phyloP scores from a whole-genome alignment of 306 rosid genomes.

The Boehmeria nivea region DNA sequence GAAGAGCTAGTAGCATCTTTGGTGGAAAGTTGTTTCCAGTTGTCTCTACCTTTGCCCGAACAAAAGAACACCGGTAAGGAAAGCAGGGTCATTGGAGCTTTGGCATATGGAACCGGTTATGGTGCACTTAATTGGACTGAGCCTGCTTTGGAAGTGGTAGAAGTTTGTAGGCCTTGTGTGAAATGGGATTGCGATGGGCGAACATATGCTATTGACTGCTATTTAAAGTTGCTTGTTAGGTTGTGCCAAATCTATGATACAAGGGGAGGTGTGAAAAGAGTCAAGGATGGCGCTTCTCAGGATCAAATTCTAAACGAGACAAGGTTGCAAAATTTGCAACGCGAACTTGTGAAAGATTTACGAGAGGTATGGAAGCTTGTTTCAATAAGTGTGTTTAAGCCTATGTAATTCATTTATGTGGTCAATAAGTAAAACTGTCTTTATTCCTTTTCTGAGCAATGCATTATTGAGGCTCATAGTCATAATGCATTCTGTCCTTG shows the following conservation, averaged over 20 bases:
- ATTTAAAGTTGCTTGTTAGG: constrained; percentile 93
- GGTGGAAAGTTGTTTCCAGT: constrained; percentile 97
- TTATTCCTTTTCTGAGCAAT: neutral
- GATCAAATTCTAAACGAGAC: constrained; percentile 98
- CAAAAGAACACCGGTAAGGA: constrained; percentile 88
- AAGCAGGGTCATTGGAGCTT: constrained; percentile 97
- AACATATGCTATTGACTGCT: constrained; percentile 93
- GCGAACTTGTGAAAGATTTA: constrained; percentile 76
- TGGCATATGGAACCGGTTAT: constrained; percentile 99
- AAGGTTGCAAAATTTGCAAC: constrained; percentile 93
- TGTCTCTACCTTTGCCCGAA: constrained; percentile 96
- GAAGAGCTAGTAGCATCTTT: constrained; percentile 97
- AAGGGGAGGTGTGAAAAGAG: constrained; percentile 92
- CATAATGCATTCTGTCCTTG: constrained; percentile 15
- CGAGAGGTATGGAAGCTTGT: constrained; percentile 51
- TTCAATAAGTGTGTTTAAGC: neutral
- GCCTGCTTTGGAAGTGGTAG: constrained; percentile 97
- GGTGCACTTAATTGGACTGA: constrained; percentile 98
- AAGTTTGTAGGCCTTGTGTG: constrained; percentile 94
- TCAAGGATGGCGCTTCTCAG: constrained; percentile 96
- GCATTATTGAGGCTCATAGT: neutral
- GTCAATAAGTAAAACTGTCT: too few species aligned
- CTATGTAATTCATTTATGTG: neutral
- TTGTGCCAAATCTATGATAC: constrained; percentile 89
- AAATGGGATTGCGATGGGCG: constrained; percentile 99